Evolutionary conservation across 768 basidiomycete genomes (phyloP).

Genomic region (Gymnopilus junonius): DNA sequence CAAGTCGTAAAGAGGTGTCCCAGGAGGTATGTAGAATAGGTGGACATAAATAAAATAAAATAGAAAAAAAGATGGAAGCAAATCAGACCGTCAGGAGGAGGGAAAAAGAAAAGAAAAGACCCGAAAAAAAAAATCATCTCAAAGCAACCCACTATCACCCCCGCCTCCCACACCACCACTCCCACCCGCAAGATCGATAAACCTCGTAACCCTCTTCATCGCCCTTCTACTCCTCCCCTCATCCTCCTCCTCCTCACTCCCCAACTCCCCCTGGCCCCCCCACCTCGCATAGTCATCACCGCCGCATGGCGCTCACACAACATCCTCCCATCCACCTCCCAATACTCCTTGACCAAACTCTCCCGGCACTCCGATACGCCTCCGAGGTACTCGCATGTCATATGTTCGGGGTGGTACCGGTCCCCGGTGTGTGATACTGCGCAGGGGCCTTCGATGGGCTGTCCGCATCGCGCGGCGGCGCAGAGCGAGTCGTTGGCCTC

Average conservation of each 20-base stretch:
- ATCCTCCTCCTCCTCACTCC: constrained; percentile 27
- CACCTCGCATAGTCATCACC: constrained; percentile 22
- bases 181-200: constrained; percentile 75
- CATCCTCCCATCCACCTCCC: constrained; percentile 86
- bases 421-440: constrained; percentile 83
- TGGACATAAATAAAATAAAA: not conserved
- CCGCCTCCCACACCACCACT: constrained; percentile 18
- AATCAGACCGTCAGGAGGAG: not conserved
- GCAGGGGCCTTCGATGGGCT: constrained; percentile 93
- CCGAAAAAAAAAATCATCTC: not conserved
- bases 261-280: constrained; percentile 12
- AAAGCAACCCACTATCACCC: constrained; percentile 27
- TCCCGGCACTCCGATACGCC: constrained; percentile 48
- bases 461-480: constrained; percentile 74
- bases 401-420: constrained; percentile 88
- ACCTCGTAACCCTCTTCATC: constrained; percentile 79
- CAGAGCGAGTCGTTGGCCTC: constrained; percentile 91
- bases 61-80: not conserved
- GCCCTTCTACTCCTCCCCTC: constrained; percentile 49
- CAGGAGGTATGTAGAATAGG: not conserved
- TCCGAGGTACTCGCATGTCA: constrained; percentile 77
- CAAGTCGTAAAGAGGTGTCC: not conserved
- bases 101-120: not conserved
- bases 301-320: constrained; percentile 83
- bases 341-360: constrained; percentile 74